These are phyloP conservation scores for Spongiforma sp. DNA, from an alignment of 1,284 basidiomycete genomes.

Conservation along the genomic window DNA sequence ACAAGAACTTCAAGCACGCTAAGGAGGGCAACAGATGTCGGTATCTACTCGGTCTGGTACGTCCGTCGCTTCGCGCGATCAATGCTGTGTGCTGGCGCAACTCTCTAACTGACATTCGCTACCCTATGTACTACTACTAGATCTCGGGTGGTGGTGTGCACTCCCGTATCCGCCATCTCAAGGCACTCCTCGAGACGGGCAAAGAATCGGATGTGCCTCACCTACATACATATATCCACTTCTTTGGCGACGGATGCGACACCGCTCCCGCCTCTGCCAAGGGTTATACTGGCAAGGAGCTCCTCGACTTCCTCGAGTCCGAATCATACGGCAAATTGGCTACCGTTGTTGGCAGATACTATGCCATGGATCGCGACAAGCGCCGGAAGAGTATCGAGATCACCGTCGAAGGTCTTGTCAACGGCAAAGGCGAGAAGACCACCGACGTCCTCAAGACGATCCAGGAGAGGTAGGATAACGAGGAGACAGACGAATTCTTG, in stretches of 20 bases:
- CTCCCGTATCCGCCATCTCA: slow-evolving; percentile 88
- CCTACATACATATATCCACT: slow-evolving; percentile 89
- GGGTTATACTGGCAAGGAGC: slow-evolving; percentile 75
- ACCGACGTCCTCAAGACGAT: slow-evolving; percentile 71
- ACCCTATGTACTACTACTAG: too few relatives aligned
- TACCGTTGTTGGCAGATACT: slow-evolving; percentile 88
- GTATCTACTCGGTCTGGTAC: slow-evolving; percentile 83
- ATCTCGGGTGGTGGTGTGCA: slow-evolving; percentile 95
- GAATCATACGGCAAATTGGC: slow-evolving; percentile 78
- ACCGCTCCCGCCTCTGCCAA: slow-evolving; percentile 83
- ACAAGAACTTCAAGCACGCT: too few relatives aligned
- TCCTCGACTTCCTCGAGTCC: slow-evolving; percentile 79
- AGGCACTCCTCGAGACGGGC: slow-evolving; percentile 86
- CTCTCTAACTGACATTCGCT: too few relatives aligned
- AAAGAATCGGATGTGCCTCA: slow-evolving; percentile 84
- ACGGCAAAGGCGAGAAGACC: slow-evolving; percentile 72
- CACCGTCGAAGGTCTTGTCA: slow-evolving; percentile 82
- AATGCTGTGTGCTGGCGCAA: too few relatives aligned
- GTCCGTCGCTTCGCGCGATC: too few relatives aligned
- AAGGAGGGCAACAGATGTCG: slow-evolving; percentile 82
- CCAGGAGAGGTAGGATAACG: slow-evolving; percentile 76
- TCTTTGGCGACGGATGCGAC: slow-evolving; percentile 90
- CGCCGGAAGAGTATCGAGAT: slow-evolving; percentile 92
- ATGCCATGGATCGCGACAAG: slow-evolving; percentile 96
- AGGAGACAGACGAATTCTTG: slow-evolving; percentile 91